Base-by-base conservation (phyloP, 192 early-diverging fungal species). In the Oehlia diaphana region DNA sequence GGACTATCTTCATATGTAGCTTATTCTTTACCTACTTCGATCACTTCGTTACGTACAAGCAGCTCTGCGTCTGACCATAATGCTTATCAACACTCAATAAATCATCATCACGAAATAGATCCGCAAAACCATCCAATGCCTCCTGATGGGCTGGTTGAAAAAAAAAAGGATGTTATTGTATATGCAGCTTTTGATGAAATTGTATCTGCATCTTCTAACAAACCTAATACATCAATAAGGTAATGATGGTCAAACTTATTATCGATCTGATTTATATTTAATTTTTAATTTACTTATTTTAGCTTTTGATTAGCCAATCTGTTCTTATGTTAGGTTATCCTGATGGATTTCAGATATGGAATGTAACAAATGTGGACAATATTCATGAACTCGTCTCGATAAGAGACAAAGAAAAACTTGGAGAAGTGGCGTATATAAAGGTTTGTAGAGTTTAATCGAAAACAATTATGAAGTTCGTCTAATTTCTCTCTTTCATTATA, bases 341-440 rank as follows among this genome's bases (percentile, higher is more conserved):
- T 13, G 88, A 88, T 73, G 94, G 94, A 9, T 92, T 95, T 70
- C 94, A 95, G 74, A 84, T 95, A 19, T 95, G 94, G 94, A 86
- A 92, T 65, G 83, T 94, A 9, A 85, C 89, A 9, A 86, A 91
- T 64, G 80, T 86, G 9, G 91, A 93, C 77, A 88, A 92, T 77
- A 86, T 93, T 26, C 88, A 87, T 37, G 93, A 95, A 82, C 71
- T 94, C 10, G 74, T 81, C 3, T 94, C 92, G 39, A 82, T 94
- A 9, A 88, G 90, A 53, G 80, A 88, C 68, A 42, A 82, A 37
- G 82, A 85, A 4, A 83, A 80, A 7, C 62, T 88, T 63, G 86
- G 81, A 12, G 76, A 86, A 4, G 86, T 93, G 23, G 74, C 83
- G 0, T 83, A 86, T 78, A 72, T 91, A 44, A 88, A 91, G 82